A percentile compares a stretch with the other conserved stretches of the same genome.
These are phyloP conservation scores for Myxozyma kluyveri DNA, from an alignment of 805 yeast species.

Conservation along the genomic window DNA sequence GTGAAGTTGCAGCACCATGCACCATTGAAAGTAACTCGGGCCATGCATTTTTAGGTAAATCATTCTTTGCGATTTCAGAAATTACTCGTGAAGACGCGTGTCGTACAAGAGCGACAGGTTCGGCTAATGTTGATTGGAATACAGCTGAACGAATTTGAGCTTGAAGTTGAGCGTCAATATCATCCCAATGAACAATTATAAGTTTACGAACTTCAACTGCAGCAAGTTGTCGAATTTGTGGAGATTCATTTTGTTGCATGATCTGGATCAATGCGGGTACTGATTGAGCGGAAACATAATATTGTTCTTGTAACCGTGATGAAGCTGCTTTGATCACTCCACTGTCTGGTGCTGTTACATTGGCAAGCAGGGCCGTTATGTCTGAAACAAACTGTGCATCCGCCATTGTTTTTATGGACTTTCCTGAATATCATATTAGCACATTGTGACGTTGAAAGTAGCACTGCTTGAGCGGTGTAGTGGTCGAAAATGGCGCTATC, in stretches of 20 bases:
- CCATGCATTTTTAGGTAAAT: conserved; percentile 70
- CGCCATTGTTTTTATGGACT: conserved; percentile 12
- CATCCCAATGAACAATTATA: conserved; percentile 66
- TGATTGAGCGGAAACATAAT: conserved; percentile 66
- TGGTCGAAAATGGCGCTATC: neutral
- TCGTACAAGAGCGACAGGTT: conserved; percentile 64
- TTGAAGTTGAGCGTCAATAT: conserved; percentile 40
- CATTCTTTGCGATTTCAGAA: conserved; percentile 77
- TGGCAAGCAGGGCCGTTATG: conserved; percentile 46
- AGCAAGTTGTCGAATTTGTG: conserved; percentile 82
- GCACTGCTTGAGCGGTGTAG: neutral
- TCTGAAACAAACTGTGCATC: conserved; percentile 16
- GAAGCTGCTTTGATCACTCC: conserved; percentile 84
- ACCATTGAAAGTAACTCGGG: conserved; percentile 69
- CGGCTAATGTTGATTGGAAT: conserved; percentile 64
- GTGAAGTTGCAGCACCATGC: conserved; percentile 61
- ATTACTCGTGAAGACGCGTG: conserved; percentile 89
- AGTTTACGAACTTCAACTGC: conserved; percentile 94
- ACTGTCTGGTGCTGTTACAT: conserved; percentile 72
- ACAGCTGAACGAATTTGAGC: conserved; percentile 64
- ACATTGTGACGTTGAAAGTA: too few relatives aligned
- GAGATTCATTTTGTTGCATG: conserved; percentile 65
- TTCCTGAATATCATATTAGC: too few relatives aligned
- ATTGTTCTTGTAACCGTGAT: conserved; percentile 64
- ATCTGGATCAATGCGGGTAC: conserved; percentile 82